Evolutionary conservation across 2,329 filamentous ascomycete genomes (phyloP).

Genomic region (Sarocladiaceae sp.): DNA sequence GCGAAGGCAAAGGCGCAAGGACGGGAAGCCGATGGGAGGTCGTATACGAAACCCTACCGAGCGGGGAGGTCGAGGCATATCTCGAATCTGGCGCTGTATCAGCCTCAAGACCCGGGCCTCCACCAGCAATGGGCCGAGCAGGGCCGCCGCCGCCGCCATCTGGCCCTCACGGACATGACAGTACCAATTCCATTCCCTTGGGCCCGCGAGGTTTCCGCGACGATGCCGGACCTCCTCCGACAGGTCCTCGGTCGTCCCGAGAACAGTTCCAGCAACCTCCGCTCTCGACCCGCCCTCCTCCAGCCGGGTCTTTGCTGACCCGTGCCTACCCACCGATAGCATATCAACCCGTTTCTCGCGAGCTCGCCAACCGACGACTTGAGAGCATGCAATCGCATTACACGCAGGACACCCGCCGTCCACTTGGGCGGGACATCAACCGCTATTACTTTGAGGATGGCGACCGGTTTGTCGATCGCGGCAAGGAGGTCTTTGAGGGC

Average conservation of each 20-base stretch:
- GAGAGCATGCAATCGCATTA: slow-evolving; percentile 47
- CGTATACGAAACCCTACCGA: slow-evolving; percentile 53
- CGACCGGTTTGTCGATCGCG: slow-evolving; percentile 62
- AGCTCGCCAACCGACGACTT: slow-evolving; percentile 58
- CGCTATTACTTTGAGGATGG: slow-evolving; percentile 67
- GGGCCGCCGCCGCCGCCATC: background rate
- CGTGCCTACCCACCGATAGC: slow-evolving; percentile 33
- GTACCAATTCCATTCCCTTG: slow-evolving; percentile 29
- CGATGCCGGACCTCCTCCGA: slow-evolving; percentile 16
- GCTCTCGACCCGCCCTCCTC: slow-evolving; percentile 14
- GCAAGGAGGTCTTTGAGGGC: slow-evolving; percentile 62
- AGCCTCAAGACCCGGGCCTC: background rate
- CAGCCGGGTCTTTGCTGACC: slow-evolving; percentile 23
- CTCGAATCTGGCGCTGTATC: slow-evolving; percentile 32
- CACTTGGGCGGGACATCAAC: slow-evolving; percentile 48
- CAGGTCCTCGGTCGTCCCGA: slow-evolving; percentile 33
- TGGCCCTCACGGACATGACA: slow-evolving; percentile 11
- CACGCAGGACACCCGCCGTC: slow-evolving; percentile 31
- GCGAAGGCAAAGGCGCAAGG: slow-evolving; percentile 32
- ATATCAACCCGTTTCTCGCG: slow-evolving; percentile 54
- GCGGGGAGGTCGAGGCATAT: slow-evolving; percentile 47
- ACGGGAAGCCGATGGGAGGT: slow-evolving; percentile 61
- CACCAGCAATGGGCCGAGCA: background rate
- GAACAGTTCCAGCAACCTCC: slow-evolving; percentile 15
- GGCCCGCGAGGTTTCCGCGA: slow-evolving; percentile 27